phyloP scores from a whole-genome alignment of 2,329 filamentous ascomycete species.

The Aspergillus tanneri region DNA sequence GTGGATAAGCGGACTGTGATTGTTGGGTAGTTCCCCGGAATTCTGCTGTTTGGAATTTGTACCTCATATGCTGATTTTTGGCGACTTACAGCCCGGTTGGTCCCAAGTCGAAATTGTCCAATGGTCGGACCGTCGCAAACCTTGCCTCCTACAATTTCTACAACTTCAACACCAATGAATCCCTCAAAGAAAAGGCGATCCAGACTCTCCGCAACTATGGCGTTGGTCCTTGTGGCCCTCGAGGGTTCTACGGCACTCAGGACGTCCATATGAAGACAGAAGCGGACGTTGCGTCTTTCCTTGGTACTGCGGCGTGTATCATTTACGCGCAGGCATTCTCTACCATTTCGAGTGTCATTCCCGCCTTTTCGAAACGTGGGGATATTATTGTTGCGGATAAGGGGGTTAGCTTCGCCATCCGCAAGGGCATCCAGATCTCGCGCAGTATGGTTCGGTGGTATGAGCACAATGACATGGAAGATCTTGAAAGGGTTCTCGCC shows the following conservation, averaged over 20 bases:
- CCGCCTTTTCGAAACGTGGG: constrained; percentile 92
- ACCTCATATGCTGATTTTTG: constrained; percentile 11
- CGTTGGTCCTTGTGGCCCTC: constrained; percentile 92
- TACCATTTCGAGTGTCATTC: constrained; percentile 95
- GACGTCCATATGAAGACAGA: constrained; percentile 98
- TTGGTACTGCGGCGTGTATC: constrained; percentile 86
- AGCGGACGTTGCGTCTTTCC: constrained; percentile 83
- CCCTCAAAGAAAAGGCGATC: constrained; percentile 91
- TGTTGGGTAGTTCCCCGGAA: constrained; percentile 65
- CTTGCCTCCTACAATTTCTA: constrained; percentile 96
- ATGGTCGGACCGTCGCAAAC: constrained; percentile 87
- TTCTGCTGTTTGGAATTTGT: neutral
- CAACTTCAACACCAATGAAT: constrained; percentile 91
- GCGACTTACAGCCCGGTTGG: constrained; percentile 67
- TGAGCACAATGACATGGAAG: constrained; percentile 93
- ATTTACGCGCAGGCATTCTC: constrained; percentile 96
- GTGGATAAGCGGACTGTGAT: constrained; percentile 83
- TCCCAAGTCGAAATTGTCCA: constrained; percentile 83
- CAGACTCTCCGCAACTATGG: constrained; percentile 92
- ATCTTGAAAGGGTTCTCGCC: constrained; percentile 80
- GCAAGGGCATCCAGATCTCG: constrained; percentile 90
- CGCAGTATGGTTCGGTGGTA: constrained; percentile 91
- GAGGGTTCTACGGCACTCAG: constrained; percentile 97
- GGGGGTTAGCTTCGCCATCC: constrained; percentile 88
- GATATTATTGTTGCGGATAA: constrained; percentile 96